phyloP scores from a whole-genome alignment of 192 early-diverging fungal species.

The Haplosporangium gracile region DNA sequence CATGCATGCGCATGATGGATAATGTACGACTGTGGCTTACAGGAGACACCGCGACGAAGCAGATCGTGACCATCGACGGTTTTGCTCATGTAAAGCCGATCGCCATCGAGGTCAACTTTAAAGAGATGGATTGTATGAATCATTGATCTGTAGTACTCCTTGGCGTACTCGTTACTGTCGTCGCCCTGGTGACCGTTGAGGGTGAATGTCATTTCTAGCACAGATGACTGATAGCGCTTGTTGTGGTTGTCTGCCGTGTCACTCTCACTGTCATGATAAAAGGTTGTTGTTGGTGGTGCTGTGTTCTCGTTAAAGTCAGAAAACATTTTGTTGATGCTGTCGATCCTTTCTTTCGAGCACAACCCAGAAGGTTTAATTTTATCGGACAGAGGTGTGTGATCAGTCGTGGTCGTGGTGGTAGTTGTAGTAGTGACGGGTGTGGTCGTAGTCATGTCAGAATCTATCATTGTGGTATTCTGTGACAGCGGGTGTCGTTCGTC shows the following conservation, averaged over 20 bases:
- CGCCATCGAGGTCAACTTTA: neutral
- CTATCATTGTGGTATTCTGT: no score
- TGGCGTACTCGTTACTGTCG: neutral
- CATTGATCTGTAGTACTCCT: neutral
- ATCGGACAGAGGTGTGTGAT: neutral
- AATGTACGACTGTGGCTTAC: neutral
- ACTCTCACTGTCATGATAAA: neutral
- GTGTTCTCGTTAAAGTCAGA: neutral
- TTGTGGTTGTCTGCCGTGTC: neutral
- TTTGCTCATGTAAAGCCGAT: neutral
- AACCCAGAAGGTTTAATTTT: neutral
- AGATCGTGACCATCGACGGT: neutral
- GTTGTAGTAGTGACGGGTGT: neutral
- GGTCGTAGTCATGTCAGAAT: no score
- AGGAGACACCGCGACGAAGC: neutral
- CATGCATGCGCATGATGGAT: neutral
- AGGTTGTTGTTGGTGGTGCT: neutral
- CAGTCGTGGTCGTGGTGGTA: neutral
- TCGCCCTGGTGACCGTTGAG: neutral
- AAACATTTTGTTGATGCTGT: neutral
- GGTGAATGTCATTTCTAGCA: neutral
- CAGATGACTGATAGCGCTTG: neutral
- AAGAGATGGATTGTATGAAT: neutral
- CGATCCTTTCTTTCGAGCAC: neutral
- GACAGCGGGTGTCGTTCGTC: no score